Evolutionary conservation across 106 monocot species (phyloP), one percentile per base, ranked within the genome.

Genomic region (Dioscorea zingiberensis): DNA sequence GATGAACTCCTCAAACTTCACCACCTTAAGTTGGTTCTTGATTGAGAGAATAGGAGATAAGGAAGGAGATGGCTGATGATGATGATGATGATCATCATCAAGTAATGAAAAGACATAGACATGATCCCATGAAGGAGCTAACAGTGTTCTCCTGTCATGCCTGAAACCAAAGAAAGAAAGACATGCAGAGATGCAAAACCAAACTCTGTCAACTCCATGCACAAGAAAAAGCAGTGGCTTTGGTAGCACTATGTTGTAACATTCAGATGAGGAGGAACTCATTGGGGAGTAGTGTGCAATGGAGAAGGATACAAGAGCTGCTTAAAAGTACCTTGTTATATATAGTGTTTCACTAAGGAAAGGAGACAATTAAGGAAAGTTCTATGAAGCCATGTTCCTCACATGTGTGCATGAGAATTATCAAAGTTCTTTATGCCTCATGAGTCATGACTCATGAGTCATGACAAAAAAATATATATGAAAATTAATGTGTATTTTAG

Each of bases 221-320:
- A 77, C 58, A 9, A 71, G 57, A 25, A 64, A 53, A 5, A 70
- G 47, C 47, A 77, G 11, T 6, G 57, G 69, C 27, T 57, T 47
- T 19, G 69, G 64, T 18, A 75, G 59, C 6, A 63, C 22, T 21
- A 70, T 28, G 63, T 53, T 63, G 29, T 58, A 64, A 13, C 23
- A 65, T 13, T 63, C 16, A 7, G 63, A 18, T n/a, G 76, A 58
- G 19, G 51, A 51, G 51, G 19, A 13, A 19, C 51, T 19, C 51
- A 51, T 51, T 51, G 19, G 38, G 10, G 38, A 38, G 38, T 38
- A 8, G 6, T 38, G 6, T 38, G 38, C 6, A 38, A 38, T 8
- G 38, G 38, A 8, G 38, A 38, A 8, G 38, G 38, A 38, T 38
- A 10, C 0, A 38, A 38, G 38, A 38, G 10, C 9, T 38, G 9